These are phyloP conservation scores for Cyanidiococcus yangmingshanensis DNA, from an alignment of 23 red algal genomes.

Conservation along the genomic window DNA sequence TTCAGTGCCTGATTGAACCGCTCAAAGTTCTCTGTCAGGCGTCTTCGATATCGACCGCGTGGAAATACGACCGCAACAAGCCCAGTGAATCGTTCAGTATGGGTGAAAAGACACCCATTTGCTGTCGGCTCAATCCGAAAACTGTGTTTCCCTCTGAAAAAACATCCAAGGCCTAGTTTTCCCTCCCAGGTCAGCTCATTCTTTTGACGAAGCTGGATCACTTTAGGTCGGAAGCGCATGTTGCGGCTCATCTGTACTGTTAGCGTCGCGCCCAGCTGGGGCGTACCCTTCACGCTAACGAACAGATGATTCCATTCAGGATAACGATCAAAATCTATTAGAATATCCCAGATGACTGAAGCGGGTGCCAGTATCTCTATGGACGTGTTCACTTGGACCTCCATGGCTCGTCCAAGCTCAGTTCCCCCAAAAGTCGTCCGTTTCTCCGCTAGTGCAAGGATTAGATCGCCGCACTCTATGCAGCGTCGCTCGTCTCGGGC, in stretches of 20 bases:
- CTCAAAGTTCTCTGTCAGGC: not conserved
- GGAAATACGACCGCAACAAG: not conserved
- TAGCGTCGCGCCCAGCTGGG: not conserved
- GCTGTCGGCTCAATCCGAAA: not conserved
- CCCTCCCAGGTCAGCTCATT: not conserved
- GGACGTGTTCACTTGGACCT: not conserved
- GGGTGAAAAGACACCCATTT: not conserved
- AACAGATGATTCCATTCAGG: not conserved
- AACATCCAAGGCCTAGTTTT: not conserved
- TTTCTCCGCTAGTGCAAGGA: no score
- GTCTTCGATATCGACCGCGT: not conserved
- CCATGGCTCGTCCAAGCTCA: no score
- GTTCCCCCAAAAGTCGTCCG: no score
- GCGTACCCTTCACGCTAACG: not conserved
- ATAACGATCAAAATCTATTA: not conserved
- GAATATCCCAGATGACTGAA: not conserved
- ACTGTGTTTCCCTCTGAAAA: not conserved
- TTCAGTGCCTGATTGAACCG: not conserved
- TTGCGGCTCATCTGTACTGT: not conserved
- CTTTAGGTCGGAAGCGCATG: not conserved
- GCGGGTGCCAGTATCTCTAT: not conserved
- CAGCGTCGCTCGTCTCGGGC: no score
- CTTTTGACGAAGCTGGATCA: not conserved
- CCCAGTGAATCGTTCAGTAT: not conserved
- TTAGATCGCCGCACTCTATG: no score